Base-by-base conservation (phyloP, 2,329 filamentous ascomycete genomes). In the Botryotinia narcissicola region DNA sequence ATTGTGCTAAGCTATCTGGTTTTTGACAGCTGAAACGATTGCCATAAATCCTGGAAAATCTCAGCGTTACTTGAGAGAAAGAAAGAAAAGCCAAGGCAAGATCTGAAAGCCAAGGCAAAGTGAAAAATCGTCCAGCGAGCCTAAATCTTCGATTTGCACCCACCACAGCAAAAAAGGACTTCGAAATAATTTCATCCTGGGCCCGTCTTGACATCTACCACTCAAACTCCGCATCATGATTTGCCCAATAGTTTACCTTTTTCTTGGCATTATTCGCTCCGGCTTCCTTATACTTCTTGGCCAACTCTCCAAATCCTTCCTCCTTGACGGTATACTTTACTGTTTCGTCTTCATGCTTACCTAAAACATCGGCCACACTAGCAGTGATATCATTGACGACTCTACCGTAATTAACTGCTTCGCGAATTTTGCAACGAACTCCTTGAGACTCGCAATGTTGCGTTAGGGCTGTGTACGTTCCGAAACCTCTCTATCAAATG, bases 361-460 rank as follows among this genome's bases (percentile, higher is more conserved):
- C 83, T 9, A 46, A 73, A 42, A 75, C 59, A 32, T 69, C 67
- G 51, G 78, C 76, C 5, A 81, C 78, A 60, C 84, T 82, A 20
- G 82, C 76, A 16, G 84, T 84, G 18, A 86, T 75, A 64, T 84
- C 81, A 70, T 81, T 78, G 51, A 86, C 73, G 69, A 83, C 83
- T 29, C 77, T 75, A 35, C 80, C 78, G 73, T 82, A 87, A 22
- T 82, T 79, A 18, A 82, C 79, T 0, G 83, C 81, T 4, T 84
- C 77, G 6, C 85, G 83, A 40, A 88, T 82, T 10, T 78, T 79
- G 80, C 87, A 88, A 32, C 79, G 80, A 48, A 74, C 77, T 4
- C 82, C 81, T 71, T 82, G 83, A 1, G 84, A 82, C 76, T 89
- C 87, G 35, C 82, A 83, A 75, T 89, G 88, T 64, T 83, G 81